These are phyloP conservation scores for Brassica incana DNA, from an alignment of 345 rosid genomes.

Conservation along the genomic window DNA sequence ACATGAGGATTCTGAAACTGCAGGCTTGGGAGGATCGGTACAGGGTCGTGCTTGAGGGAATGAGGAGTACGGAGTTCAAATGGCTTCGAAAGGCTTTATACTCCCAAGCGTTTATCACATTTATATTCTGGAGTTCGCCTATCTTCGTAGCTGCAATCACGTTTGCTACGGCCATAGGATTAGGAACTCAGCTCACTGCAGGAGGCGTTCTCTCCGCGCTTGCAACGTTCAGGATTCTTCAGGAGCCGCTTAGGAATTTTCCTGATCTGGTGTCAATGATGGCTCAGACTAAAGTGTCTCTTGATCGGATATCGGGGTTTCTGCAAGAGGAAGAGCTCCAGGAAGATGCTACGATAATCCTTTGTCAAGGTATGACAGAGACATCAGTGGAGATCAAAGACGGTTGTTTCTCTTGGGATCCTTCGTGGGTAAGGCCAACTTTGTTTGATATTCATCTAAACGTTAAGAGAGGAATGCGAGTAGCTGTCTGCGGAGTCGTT, in stretches of 20 bases:
- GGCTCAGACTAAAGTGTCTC: slow-evolving; percentile 2
- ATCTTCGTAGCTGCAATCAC: background rate
- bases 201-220: background rate
- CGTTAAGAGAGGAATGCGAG: slow-evolving; percentile 4
- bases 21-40: background rate
- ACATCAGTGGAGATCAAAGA: slow-evolving; percentile 5
- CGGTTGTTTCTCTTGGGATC: slow-evolving; percentile 2
- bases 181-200: slow-evolving; percentile 5
- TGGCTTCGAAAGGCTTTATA: slow-evolving; percentile 5
- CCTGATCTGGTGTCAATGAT: slow-evolving; percentile 5
- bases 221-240: slow-evolving; percentile 9
- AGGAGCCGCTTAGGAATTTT: slow-evolving; percentile 3
- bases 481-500: background rate
- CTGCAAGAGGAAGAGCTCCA: slow-evolving; percentile 9
- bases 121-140: background rate
- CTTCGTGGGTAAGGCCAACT: slow-evolving; percentile 8
- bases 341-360: background rate
- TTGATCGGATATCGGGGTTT: background rate
- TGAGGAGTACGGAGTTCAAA: background rate
- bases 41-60: background rate
- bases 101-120: background rate
- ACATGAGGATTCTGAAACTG: background rate
- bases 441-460: background rate
- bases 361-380: background rate
- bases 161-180: background rate